Evolutionary conservation across 1,284 basidiomycete species (phyloP).

Genomic region (Chalciporus sp.): DNA sequence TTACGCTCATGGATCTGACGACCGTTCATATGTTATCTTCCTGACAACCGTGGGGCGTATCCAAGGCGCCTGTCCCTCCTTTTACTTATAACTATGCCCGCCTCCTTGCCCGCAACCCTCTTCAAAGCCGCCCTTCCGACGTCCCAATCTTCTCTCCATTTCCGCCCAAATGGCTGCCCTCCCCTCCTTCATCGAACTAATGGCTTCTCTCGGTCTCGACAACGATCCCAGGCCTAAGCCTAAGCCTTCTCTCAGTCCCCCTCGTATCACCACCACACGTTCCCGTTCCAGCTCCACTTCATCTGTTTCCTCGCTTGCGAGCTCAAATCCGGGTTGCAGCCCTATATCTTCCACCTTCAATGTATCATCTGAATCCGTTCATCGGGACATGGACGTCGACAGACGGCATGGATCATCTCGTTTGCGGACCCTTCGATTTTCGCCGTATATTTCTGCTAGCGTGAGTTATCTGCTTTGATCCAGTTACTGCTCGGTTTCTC

Average conservation of each 20-base stretch:
- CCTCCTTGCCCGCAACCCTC: conserved; percentile 24
- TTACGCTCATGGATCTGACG: conserved; percentile 46
- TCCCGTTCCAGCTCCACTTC: conserved; percentile 38
- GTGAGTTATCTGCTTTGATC: conserved; percentile 42
- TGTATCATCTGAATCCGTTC: conserved; percentile 45
- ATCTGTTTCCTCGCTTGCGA: conserved; percentile 32
- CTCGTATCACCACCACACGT: conserved; percentile 21
- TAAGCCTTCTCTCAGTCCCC: conserved; percentile 29
- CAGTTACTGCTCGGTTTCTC: conserved; percentile 3
- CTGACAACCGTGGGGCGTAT: conserved; percentile 42
- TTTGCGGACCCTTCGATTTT: conserved; percentile 53
- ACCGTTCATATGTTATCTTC: conserved; percentile 29
- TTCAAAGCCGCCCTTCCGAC: conserved; percentile 43
- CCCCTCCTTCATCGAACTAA: conserved; percentile 82
- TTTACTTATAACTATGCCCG: conserved; percentile 31
- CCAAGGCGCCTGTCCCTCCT: conserved; percentile 27
- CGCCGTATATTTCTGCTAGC: conserved; percentile 60
- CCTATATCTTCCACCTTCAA: conserved; percentile 39
- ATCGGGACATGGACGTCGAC: conserved; percentile 41
- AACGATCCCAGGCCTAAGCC: conserved; percentile 29
- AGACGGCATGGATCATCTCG: conserved; percentile 37
- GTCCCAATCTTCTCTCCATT: conserved; percentile 19
- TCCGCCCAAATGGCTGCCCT: conserved; percentile 59
- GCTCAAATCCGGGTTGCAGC: conserved; percentile 27
- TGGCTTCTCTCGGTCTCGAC: conserved; percentile 76